Conservation (phyloP, 2,329 filamentous ascomycete species). For the Colletotrichum godetiae region DNA sequence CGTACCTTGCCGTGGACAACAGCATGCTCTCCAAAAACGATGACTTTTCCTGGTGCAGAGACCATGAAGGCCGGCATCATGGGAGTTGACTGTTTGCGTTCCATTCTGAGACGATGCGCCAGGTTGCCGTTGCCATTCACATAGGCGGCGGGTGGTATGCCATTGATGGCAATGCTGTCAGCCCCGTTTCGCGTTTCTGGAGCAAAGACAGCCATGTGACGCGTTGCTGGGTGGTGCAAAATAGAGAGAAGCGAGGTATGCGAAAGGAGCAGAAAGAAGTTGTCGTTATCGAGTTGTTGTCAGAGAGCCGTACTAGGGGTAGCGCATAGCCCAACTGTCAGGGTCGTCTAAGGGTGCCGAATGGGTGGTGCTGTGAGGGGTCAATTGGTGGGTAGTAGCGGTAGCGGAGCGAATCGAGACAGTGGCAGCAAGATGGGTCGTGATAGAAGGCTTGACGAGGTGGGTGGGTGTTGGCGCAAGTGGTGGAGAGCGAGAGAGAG, state of each 20-base stretch:
- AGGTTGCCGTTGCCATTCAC: constrained; percentile 49
- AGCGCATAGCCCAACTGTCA: constrained; percentile 2
- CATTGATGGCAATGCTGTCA: constrained; percentile 41
- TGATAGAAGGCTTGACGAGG: neutral
- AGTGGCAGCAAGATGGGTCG: constrained; percentile 8
- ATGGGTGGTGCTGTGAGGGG: constrained; percentile 19
- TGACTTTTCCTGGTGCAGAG: constrained; percentile 96
- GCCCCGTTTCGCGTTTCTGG: constrained; percentile 46
- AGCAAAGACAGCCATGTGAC: constrained; percentile 40
- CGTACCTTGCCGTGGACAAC: constrained; percentile 95
- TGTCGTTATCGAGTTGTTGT: constrained; percentile 1
- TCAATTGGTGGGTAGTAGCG: constrained; percentile 28
- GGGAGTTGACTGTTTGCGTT: constrained; percentile 70
- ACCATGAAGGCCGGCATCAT: constrained; percentile 96
- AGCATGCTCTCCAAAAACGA: constrained; percentile 97
- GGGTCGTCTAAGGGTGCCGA: constrained; percentile 5
- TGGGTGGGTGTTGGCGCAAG: neutral
- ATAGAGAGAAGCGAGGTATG: constrained; percentile 39
- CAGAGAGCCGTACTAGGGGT: constrained; percentile 1
- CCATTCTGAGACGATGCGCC: constrained; percentile 51
- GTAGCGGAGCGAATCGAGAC: constrained; percentile 26
- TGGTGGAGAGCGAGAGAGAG: neutral
- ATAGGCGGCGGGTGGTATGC: constrained; percentile 40
- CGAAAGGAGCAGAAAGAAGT: constrained; percentile 17
- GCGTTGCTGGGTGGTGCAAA: constrained; percentile 32